These are phyloP conservation scores for Aspergillus hortae DNA, from an alignment of 2,329 filamentous ascomycete species.

Conservation along the genomic window DNA sequence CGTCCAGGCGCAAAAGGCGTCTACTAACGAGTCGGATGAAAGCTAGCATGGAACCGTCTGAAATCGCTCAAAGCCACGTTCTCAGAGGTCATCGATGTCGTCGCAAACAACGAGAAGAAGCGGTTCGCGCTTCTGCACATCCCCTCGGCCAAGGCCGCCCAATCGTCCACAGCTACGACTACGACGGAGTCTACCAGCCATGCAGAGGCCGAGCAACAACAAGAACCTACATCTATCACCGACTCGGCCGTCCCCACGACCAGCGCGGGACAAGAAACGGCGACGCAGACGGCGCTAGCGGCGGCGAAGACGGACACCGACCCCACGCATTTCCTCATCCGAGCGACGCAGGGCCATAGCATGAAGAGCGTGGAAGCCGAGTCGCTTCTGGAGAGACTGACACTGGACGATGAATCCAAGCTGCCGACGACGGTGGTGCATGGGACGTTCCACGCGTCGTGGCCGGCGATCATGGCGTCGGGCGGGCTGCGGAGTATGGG, in stretches of 20 bases:
- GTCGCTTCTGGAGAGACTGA: slow-evolving; percentile 66
- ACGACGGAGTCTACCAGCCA: slow-evolving; percentile 4
- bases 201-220: neutral
- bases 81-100: slow-evolving; percentile 66
- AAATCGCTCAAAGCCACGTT: slow-evolving; percentile 70
- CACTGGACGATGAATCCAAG: slow-evolving; percentile 47
- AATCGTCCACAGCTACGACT: slow-evolving; percentile 7
- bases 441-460: slow-evolving; percentile 82
- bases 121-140: slow-evolving; percentile 74
- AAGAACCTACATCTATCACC: neutral
- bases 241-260: slow-evolving; percentile 16
- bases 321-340: slow-evolving; percentile 74
- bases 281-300: slow-evolving; percentile 35
- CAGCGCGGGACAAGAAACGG: slow-evolving; percentile 23
- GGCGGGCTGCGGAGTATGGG: slow-evolving; percentile 80
- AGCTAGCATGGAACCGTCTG: slow-evolving; percentile 59
- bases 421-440: slow-evolving; percentile 71
- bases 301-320: slow-evolving; percentile 51
- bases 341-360: slow-evolving; percentile 92
- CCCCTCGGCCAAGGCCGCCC: slow-evolving; percentile 18
- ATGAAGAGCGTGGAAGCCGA: slow-evolving; percentile 70
- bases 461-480: slow-evolving; percentile 67
- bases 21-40: slow-evolving; percentile 4
- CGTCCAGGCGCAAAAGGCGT: neutral
- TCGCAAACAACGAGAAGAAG: slow-evolving; percentile 80